phyloP scores from a whole-genome alignment of 768 basidiomycete species.

The Mycena venus region DNA sequence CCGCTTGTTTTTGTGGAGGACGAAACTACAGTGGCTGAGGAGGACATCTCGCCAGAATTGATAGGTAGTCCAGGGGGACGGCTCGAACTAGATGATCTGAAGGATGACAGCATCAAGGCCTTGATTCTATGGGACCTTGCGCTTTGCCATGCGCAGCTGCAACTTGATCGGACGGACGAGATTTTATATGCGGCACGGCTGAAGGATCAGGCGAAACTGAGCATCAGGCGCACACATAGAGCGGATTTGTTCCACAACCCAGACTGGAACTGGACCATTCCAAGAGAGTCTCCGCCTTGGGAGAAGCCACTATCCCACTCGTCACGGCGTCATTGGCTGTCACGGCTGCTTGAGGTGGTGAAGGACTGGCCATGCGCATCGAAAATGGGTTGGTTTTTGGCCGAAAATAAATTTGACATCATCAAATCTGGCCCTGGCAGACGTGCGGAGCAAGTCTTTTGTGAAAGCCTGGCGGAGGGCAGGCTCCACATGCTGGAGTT shows the following conservation, averaged over 20 bases:
- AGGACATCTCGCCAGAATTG: background rate
- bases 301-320: background rate
- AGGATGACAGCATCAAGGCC: background rate
- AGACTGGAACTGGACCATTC: background rate
- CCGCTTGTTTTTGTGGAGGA: background rate
- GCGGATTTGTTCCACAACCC: background rate
- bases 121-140: background rate
- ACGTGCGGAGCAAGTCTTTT: background rate
- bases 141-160: background rate
- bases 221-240: background rate
- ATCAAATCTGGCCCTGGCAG: too few species aligned
- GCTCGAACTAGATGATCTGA: background rate
- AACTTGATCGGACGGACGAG: conserved; percentile 7
- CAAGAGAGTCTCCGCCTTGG: background rate
- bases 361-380: background rate
- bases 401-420: background rate
- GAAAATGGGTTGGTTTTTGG: background rate
- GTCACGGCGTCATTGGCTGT: background rate
- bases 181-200: background rate
- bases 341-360: background rate
- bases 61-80: background rate
- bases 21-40: background rate
- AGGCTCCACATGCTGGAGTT: background rate
- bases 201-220: background rate
- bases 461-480: background rate